These are phyloP conservation scores for Cystobasidium ongulense DNA, from an alignment of 768 basidiomycete species.

Conservation along the genomic window DNA sequence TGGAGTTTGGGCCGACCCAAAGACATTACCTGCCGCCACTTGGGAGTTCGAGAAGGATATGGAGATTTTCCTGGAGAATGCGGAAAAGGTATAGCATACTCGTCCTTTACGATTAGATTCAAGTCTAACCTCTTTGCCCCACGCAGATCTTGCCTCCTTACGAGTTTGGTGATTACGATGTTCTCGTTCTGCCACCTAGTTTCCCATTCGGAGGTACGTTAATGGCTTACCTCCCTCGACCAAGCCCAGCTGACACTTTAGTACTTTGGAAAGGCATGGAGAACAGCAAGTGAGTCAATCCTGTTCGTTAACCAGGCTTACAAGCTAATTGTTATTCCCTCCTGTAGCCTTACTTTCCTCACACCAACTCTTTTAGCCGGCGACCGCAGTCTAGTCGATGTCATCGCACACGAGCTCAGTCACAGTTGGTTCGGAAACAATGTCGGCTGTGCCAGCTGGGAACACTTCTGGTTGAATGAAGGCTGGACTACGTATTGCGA, in stretches of 20 bases:
- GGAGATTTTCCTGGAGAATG: constrained; percentile 51
- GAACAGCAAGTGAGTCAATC: constrained; percentile 32
- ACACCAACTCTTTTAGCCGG: constrained; percentile 68
- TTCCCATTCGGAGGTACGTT: constrained; percentile 81
- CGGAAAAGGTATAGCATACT: neutral
- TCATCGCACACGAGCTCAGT: constrained; percentile 75
- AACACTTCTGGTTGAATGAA: constrained; percentile 54
- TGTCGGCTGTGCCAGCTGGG: constrained; percentile 46
- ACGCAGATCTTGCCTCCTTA: constrained; percentile 55
- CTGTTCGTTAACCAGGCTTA: neutral
- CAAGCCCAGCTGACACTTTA: neutral
- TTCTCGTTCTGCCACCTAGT: constrained; percentile 77
- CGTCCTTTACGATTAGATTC: constrained; percentile 46
- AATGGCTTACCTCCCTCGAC: neutral
- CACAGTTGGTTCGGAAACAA: constrained; percentile 68
- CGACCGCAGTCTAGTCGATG: constrained; percentile 76
- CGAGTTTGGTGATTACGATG: constrained; percentile 76
- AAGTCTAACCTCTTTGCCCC: constrained; percentile 71
- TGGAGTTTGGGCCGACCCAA: constrained; percentile 88
- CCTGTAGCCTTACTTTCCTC: constrained; percentile 38
- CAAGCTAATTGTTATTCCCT: neutral
- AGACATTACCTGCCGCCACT: constrained; percentile 63
- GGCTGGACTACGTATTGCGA: constrained; percentile 80
- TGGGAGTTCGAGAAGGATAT: constrained; percentile 88
- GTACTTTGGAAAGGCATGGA: constrained; percentile 33